A percentile compares a stretch with the other conserved stretches of the same genome.
phyloP scores from a whole-genome alignment of 2,329 filamentous ascomycete genomes.

The Fusarium secorum region DNA sequence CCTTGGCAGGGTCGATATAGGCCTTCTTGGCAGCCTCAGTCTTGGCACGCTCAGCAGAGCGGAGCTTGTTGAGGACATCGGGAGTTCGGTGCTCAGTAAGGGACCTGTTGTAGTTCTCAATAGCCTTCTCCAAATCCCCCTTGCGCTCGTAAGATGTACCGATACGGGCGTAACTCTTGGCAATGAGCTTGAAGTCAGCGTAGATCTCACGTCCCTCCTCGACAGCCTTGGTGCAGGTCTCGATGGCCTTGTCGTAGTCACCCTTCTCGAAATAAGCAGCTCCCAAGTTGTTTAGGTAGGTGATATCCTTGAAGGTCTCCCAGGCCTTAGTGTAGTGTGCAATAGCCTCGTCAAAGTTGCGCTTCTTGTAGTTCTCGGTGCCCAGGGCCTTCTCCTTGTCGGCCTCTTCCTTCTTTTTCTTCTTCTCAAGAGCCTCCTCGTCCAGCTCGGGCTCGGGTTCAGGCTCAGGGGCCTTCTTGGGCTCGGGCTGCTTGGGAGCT shows the following conservation, averaged over 20 bases:
- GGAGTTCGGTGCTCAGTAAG: conserved; percentile 97
- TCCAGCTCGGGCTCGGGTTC: conserved; percentile 76
- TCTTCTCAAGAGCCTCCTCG: conserved; percentile 83
- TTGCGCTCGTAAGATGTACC: conserved; percentile 92
- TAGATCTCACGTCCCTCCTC: conserved; percentile 89
- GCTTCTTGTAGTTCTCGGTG: conserved; percentile 98
- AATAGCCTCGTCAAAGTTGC: conserved; percentile 93
- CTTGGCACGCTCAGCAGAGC: conserved; percentile 87
- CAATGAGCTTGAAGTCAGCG: conserved; percentile 97
- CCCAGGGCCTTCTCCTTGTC: conserved; percentile 95
- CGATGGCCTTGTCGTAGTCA: conserved; percentile 87
- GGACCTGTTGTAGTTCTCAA: conserved; percentile 91
- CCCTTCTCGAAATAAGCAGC: conserved; percentile 97
- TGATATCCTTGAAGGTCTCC: conserved; percentile 95
- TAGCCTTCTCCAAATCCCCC: conserved; percentile 79
- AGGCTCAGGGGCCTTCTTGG: conserved; percentile 65
- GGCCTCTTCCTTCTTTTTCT: conserved; percentile 89
- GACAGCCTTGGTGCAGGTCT: conserved; percentile 85
- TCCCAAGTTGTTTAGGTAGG: conserved; percentile 95
- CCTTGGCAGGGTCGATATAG: conserved; percentile 90
- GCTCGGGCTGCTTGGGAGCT: conserved; percentile 50
- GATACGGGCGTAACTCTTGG: conserved; percentile 97
- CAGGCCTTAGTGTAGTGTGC: conserved; percentile 94
- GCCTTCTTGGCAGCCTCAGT: conserved; percentile 76
- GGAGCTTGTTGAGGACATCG: conserved; percentile 91